These are phyloP conservation scores for Jaltomata sinuosa DNA, from an alignment of 257 asterid genomes.

Conservation along the genomic window DNA sequence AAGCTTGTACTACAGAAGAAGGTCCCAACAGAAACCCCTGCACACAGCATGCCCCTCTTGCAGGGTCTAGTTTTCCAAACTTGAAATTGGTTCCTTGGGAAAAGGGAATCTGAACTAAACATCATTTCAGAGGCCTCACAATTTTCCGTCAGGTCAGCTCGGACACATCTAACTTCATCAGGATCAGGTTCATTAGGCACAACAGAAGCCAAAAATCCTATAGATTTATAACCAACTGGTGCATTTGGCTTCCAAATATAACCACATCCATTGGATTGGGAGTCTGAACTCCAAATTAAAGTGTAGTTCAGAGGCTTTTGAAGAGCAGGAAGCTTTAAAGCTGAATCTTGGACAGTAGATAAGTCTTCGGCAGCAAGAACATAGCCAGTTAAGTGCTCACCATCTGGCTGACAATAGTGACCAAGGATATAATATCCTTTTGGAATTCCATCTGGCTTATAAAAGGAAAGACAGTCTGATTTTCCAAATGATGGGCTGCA, in stretches of 20 bases:
- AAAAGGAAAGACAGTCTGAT: conserved; percentile 41
- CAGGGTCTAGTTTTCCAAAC: conserved; percentile 66
- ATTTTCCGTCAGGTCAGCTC: conserved; percentile 55
- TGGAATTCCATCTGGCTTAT: conserved; percentile 55
- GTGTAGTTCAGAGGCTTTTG: conserved; percentile 55
- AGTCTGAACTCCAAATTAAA: conserved; percentile 39
- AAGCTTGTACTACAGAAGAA: conserved; percentile 34
- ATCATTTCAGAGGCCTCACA: conserved; percentile 45
- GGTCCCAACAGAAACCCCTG: conserved; percentile 66
- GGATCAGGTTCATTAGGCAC: conserved; percentile 40
- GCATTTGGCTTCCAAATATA: conserved; percentile 77
- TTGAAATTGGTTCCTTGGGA: conserved; percentile 21
- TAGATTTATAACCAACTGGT: conserved; percentile 53
- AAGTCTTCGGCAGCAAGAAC: conserved; percentile 41
- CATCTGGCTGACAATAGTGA: conserved; percentile 64
- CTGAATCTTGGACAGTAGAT: conserved; percentile 13
- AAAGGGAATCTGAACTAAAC: conserved; percentile 27
- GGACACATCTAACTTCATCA: conserved; percentile 64
- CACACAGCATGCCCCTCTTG: conserved; percentile 48
- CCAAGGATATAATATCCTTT: conserved; percentile 68
- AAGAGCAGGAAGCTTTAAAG: conserved; percentile 41
- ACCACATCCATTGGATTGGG: conserved; percentile 35
- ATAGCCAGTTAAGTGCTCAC: conserved; percentile 39
- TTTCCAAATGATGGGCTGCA: conserved; percentile 29
- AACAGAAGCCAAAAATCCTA: conserved; percentile 51